These are phyloP conservation scores for Nelumbo lutea DNA, from an alignment of 164 flowering plant species.

Conservation along the genomic window DNA sequence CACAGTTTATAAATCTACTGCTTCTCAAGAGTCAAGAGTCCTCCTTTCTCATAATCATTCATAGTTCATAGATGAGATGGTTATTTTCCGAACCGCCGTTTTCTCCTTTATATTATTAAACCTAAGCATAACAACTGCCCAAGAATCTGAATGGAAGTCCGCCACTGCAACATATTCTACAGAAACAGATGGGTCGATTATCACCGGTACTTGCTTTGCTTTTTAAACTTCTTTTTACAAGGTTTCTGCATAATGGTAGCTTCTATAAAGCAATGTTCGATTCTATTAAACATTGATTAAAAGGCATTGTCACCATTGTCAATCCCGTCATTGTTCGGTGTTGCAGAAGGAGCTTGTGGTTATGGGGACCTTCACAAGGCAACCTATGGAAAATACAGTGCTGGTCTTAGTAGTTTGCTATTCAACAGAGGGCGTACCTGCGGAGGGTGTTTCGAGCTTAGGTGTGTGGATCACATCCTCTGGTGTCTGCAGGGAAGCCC, in stretches of 20 bases:
- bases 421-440: constrained; percentile 72
- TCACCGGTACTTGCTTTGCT: constrained; percentile 35
- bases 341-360: constrained; percentile 76
- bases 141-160: constrained; percentile 50
- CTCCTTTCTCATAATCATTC: not conserved
- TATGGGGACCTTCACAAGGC: constrained; percentile 57
- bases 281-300: not conserved
- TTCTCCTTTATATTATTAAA: constrained; percentile 15
- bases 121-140: constrained; percentile 7
- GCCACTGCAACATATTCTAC: constrained; percentile 70
- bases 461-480: constrained; percentile 60
- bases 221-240: not conserved
- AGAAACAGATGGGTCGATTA: constrained; percentile 51
- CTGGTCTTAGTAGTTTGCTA: constrained; percentile 54
- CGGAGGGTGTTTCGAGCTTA: constrained; percentile 67
- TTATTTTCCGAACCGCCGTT: constrained; percentile 3
- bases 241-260: not conserved
- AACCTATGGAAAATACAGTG: constrained; percentile 52
- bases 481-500: constrained; percentile 82
- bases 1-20: not conserved
- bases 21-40: not conserved
- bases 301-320: not conserved
- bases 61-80: constrained; percentile 10
- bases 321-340: not conserved
- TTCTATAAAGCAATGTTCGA: not conserved